Evolutionary conservation across 208 protist genomes (phyloP), one percentile per base, ranked within the genome.

Genomic region (Trypanosoma rangeli): DNA sequence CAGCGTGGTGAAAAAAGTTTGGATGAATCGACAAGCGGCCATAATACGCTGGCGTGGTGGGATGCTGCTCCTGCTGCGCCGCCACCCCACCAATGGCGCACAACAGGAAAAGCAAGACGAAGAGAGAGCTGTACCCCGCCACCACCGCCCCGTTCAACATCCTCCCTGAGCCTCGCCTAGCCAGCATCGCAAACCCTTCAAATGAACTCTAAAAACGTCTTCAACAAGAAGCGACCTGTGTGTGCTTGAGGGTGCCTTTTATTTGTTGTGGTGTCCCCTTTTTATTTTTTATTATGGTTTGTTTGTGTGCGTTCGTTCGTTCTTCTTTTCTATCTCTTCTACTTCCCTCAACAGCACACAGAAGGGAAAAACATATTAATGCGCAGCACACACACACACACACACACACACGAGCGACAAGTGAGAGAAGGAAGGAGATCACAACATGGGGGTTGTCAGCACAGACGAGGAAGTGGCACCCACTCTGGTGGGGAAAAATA

Each of bases 11-110:
- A 31, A 85, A 70, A 76, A 87, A 93, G 22, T 62, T 52, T 18
- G 59, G 68, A 1, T 86, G 87, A 42, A 93, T 28, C 1, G 64
- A 74, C 44, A 95, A 74, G 57, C 82, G 76, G 24, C 89, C 89
- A 67, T 87, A 89, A 42, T 74, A 79, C n/a, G 76, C 61, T 13
- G 68, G 64, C 10, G 48, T 56, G 26, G 31, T 18, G 15, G 57
- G 35, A 8, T 0, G 48, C 22, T 8, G 49, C 44, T 69, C 49
- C 24, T 50, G 44, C 16, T 59, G 44, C 56, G 73, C 49, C 29
- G 67, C 49, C 39, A 31, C 35, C 20, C 16, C 22, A 15, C 1
- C 49, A 7, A 58, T 16, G 16, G 22, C 61, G 26, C 26, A 68
- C 5, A 68, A 33, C 31, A 58, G 10, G 31, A 46, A 58, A 57